Conservation (phyloP, 2,329 filamentous ascomycete genomes). For the Botrytis pseudocinerea region DNA sequence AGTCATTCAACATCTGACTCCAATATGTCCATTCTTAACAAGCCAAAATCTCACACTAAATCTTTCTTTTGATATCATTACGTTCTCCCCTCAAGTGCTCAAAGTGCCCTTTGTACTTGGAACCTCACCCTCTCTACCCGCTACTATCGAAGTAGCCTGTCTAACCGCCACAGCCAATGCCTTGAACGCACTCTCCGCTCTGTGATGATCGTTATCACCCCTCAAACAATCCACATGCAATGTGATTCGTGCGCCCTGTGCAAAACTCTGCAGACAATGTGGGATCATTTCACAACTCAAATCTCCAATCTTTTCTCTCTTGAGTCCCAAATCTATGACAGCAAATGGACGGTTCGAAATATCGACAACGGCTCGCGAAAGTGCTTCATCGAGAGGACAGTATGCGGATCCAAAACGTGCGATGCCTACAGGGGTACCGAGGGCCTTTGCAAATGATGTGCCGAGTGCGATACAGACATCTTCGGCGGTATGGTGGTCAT, state of each 20-base stretch:
- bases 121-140: slow-evolving; percentile 85
- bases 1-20: not conserved
- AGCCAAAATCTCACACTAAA: not conserved
- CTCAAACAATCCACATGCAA: slow-evolving; percentile 90
- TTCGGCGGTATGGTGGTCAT: slow-evolving; percentile 98
- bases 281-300: slow-evolving; percentile 96
- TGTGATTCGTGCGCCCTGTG: slow-evolving; percentile 86
- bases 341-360: slow-evolving; percentile 87
- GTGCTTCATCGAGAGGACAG: slow-evolving; percentile 90
- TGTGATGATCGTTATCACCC: slow-evolving; percentile 92
- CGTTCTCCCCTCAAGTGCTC: slow-evolving; percentile 49
- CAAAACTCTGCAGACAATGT: slow-evolving; percentile 92
- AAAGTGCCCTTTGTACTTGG: slow-evolving; percentile 95
- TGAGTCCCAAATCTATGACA: slow-evolving; percentile 80
- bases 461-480: slow-evolving; percentile 93
- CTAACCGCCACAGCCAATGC: slow-evolving; percentile 84
- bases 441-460: slow-evolving; percentile 75
- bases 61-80: not conserved
- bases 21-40: not conserved
- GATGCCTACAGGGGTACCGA: slow-evolving; percentile 76
- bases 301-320: slow-evolving; percentile 90
- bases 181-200: slow-evolving; percentile 96
- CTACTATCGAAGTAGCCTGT: slow-evolving; percentile 71
- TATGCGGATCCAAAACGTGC: slow-evolving; percentile 91
- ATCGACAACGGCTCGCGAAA: slow-evolving; percentile 91